Conservation (phyloP, 2,329 filamentous ascomycete genomes). For the Alternaria viburni region DNA sequence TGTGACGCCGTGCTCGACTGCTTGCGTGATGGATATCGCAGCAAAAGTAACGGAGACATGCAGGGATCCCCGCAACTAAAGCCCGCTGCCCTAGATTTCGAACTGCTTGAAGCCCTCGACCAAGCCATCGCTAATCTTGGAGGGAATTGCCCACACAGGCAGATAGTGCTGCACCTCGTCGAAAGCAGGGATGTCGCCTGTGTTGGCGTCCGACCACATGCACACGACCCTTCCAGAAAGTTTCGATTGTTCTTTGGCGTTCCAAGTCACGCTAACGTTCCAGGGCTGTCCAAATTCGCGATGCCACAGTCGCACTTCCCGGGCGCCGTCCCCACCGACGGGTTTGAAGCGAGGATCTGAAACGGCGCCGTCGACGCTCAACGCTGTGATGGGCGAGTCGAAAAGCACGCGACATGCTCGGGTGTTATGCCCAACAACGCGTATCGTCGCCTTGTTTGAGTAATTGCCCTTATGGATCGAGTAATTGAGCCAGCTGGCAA, state of each 20-base stretch:
- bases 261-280: slow-evolving; percentile 76
- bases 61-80: slow-evolving; percentile 32
- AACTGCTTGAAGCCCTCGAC: slow-evolving; percentile 81
- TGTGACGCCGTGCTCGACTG: slow-evolving; percentile 40
- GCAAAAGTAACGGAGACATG: slow-evolving; percentile 36
- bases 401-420: slow-evolving; percentile 79
- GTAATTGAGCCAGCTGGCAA: slow-evolving; percentile 66
- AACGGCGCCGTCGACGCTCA: slow-evolving; percentile 67
- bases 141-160: slow-evolving; percentile 79
- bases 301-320: slow-evolving; percentile 79
- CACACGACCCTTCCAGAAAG: slow-evolving; percentile 71
- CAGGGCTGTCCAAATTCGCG: slow-evolving; percentile 79
- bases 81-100: slow-evolving; percentile 32
- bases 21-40: slow-evolving; percentile 40
- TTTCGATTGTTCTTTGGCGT: slow-evolving; percentile 42
- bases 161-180: slow-evolving; percentile 79
- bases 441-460: slow-evolving; percentile 65
- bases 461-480: slow-evolving; percentile 59
- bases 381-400: slow-evolving; percentile 68
- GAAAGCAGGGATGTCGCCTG: slow-evolving; percentile 77
- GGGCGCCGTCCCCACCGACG: slow-evolving; percentile 67
- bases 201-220: slow-evolving; percentile 87
- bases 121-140: slow-evolving; percentile 77
- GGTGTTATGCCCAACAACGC: slow-evolving; percentile 75
- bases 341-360: slow-evolving; percentile 70